Percentiles rank a stretch among this genome's conserved stretches.
Evolutionary conservation across 1,139 yeast species (phyloP).

Genomic region (Hyphopichia khmerensis): DNA sequence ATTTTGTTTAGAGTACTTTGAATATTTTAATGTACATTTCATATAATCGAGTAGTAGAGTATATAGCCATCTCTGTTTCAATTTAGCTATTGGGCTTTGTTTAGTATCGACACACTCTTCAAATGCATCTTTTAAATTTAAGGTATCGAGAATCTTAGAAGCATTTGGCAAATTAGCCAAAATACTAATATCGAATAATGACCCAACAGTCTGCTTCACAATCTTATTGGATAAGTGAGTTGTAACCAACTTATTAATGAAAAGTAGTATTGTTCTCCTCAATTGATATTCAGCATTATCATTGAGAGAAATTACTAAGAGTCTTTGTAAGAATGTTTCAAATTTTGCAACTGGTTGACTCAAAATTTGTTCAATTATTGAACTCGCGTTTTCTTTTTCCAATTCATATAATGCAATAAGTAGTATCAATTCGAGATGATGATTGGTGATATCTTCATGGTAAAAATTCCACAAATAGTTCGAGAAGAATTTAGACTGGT

Average conservation of each 20-base stretch:
- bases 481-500: conserved; percentile 3
- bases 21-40: neutral
- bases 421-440: conserved; percentile 38
- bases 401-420: conserved; percentile 11
- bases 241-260: conserved; percentile 5
- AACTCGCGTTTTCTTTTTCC: conserved; percentile 3
- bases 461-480: conserved; percentile 41
- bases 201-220: conserved; percentile 21
- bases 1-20: conserved; percentile 2
- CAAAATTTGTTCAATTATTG: neutral
- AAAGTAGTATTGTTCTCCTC: conserved; percentile 2
- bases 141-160: neutral
- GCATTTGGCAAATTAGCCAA: conserved; percentile 28
- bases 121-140: neutral
- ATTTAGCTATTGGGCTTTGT: neutral
- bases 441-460: conserved; percentile 33
- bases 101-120: neutral
- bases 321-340: conserved; percentile 18
- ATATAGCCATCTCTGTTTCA: conserved; percentile 19
- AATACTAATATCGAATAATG: conserved; percentile 35
- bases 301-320: conserved; percentile 13
- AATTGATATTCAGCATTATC: conserved; percentile 5
- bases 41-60: conserved; percentile 11
- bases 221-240: conserved; percentile 8
- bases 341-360: conserved; percentile 13